These are phyloP conservation scores for Vaccinium darrowii DNA, from an alignment of 148 eudicot genomes.

Conservation along the genomic window DNA sequence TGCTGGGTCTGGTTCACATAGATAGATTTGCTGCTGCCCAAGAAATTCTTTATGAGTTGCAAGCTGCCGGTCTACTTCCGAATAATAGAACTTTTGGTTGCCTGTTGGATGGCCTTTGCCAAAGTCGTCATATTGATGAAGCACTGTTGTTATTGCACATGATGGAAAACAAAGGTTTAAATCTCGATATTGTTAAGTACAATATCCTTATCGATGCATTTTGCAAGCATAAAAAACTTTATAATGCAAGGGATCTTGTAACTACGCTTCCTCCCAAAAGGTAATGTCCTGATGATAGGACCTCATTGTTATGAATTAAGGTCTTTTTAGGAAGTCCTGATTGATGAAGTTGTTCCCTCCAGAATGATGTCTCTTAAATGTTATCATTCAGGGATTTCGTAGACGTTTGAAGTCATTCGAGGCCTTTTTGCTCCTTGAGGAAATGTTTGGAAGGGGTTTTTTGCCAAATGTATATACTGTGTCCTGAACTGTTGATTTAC, in stretches of 20 bases:
- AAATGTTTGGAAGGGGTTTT: conserved; percentile 9
- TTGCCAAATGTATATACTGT: neutral
- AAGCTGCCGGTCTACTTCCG: neutral
- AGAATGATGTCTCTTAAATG: neutral
- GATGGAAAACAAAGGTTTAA: neutral
- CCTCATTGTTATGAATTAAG: neutral
- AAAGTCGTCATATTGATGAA: neutral
- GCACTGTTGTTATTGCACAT: neutral
- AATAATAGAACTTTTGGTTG: neutral
- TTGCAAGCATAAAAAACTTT: neutral
- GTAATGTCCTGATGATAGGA: neutral
- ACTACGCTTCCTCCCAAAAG: neutral
- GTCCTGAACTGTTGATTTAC: neutral
- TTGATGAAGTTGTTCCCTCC: neutral
- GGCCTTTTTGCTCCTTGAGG: neutral
- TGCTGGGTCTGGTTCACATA: neutral
- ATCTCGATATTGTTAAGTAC: neutral
- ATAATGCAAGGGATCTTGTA: neutral
- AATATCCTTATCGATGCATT: neutral
- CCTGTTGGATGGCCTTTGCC: neutral
- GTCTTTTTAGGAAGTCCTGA: neutral
- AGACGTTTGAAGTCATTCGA: neutral
- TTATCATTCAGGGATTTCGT: neutral
- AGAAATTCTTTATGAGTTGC: conserved; percentile 7
- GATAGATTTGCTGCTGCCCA: neutral